Conservation (phyloP, 345 rosid genomes). For the thale cress (Arabidopsis thaliana) region DNA sequence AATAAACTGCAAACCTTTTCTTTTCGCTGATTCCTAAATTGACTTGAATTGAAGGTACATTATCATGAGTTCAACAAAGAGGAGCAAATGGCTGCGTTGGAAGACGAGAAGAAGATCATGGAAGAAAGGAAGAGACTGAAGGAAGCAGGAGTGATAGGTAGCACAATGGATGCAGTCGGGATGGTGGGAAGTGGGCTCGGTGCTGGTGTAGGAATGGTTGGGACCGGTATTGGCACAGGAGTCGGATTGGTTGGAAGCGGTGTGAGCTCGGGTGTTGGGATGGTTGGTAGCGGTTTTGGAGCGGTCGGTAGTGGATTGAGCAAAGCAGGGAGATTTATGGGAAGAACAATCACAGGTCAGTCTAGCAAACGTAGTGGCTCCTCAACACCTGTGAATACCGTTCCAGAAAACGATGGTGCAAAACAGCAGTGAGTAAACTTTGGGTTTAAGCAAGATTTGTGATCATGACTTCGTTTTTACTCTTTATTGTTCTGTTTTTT, state of each 20-base stretch:
- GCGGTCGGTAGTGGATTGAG: slow-evolving; percentile 81
- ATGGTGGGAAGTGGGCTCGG: slow-evolving; percentile 58
- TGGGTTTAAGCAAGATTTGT: slow-evolving; percentile 38
- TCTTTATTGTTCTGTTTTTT: neutral
- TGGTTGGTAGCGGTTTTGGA: slow-evolving; percentile 74
- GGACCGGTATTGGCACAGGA: slow-evolving; percentile 74
- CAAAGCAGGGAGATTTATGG: slow-evolving; percentile 90
- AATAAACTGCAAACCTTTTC: neutral
- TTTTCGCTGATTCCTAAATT: slow-evolving; percentile 26
- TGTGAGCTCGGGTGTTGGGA: slow-evolving; percentile 57
- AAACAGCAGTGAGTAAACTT: slow-evolving; percentile 44
- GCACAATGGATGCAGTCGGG: slow-evolving; percentile 84
- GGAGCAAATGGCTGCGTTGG: slow-evolving; percentile 84
- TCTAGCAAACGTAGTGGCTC: slow-evolving; percentile 75
- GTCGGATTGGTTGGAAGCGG: slow-evolving; percentile 69
- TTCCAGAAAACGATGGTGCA: slow-evolving; percentile 56
- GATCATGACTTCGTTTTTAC: slow-evolving; percentile 26
- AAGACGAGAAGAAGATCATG: slow-evolving; percentile 83
- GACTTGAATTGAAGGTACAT: slow-evolving; percentile 50
- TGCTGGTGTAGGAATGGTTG: slow-evolving; percentile 78
- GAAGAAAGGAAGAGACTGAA: slow-evolving; percentile 88
- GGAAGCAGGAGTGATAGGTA: slow-evolving; percentile 92
- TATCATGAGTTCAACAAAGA: slow-evolving; percentile 87
- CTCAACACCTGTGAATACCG: slow-evolving; percentile 74
- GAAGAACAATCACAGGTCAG: slow-evolving; percentile 80